Conservation (phyloP, 1,284 basidiomycete genomes). For the Erythrobasidium hasegawianum region DNA sequence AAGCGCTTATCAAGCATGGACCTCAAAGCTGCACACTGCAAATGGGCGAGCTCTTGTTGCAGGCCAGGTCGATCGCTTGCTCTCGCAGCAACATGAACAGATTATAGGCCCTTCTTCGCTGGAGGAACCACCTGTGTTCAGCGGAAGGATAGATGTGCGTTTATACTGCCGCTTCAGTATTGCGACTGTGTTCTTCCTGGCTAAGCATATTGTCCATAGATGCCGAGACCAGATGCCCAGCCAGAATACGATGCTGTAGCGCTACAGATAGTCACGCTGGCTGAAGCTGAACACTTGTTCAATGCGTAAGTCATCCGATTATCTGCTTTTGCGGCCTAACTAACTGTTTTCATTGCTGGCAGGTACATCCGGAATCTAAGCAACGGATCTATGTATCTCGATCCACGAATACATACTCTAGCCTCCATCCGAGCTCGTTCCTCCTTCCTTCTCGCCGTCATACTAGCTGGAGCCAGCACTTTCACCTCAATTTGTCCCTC, state of each 20-base stretch:
- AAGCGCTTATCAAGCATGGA: neutral
- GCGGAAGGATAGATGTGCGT: conserved; percentile 2
- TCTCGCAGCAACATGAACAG: neutral
- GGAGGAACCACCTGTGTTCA: neutral
- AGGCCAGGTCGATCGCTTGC: neutral
- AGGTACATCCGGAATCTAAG: neutral
- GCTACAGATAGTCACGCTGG: neutral
- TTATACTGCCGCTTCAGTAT: neutral
- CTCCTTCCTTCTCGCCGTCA: conserved; percentile 4
- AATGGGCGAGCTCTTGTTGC: neutral
- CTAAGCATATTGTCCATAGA: neutral
- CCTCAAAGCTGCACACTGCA: neutral
- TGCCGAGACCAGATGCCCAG: neutral
- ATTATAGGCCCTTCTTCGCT: neutral
- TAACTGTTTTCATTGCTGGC: too few species aligned
- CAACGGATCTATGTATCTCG: conserved; percentile 2
- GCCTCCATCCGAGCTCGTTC: neutral
- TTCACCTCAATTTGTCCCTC: neutral
- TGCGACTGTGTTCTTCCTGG: neutral
- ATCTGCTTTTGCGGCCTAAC: too few species aligned
- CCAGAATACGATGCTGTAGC: neutral
- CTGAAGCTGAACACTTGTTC: neutral
- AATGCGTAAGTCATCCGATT: neutral
- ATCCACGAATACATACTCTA: neutral
- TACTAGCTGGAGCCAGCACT: neutral